Base-by-base conservation (phyloP, 345 rosid genomes). In the Citropsis articulata region DNA sequence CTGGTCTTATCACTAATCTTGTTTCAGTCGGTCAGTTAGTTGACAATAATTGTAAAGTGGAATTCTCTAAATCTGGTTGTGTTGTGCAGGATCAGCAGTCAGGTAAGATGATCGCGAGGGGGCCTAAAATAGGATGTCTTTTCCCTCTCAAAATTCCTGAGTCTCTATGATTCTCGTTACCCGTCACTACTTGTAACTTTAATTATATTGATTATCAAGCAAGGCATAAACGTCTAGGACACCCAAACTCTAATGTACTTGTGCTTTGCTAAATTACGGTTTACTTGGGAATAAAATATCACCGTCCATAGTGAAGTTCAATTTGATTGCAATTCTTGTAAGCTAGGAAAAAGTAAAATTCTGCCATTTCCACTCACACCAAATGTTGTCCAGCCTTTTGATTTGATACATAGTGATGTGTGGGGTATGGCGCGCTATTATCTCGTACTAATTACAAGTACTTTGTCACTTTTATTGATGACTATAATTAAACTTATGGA, bases 1-100 rank as follows among this genome's bases (percentile, higher is more conserved):
- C 77, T 73, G n/a, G 30, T 1, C 66, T 79, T 12, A 42, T 78
- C 40, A 28, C 30, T 50, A 66, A 71, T 48, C 71, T 78, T 70
- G n/a, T 71, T 33, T 70, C 30, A 35, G n/a, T 59, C 2, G 69
- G 16, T 61, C 65, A 61, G 1, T 61, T 25, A 33, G 31, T 25
- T 61, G 33, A 61, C 2, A 25, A 25, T 61, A n/a, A 27, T 61
- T 61, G 1, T 25, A 61, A 24, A 9, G 31, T 25, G 4, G 16
- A 80, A 16, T 75, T 22, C n/a, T 8, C 12, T 22, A 7, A 42
- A 10, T 45, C 13, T 56, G 27, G 64, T 55, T 56, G 27, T 21
- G 57, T 79, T 73, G 16, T 72, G 13, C 4, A 27, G 28, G 67
- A 50, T 79, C 48, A 14, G 13, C 18, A 73, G 56, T 24, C 18